phyloP scores from a whole-genome alignment of 73 alveolate genomes.

The Paramecium primaurelia region DNA sequence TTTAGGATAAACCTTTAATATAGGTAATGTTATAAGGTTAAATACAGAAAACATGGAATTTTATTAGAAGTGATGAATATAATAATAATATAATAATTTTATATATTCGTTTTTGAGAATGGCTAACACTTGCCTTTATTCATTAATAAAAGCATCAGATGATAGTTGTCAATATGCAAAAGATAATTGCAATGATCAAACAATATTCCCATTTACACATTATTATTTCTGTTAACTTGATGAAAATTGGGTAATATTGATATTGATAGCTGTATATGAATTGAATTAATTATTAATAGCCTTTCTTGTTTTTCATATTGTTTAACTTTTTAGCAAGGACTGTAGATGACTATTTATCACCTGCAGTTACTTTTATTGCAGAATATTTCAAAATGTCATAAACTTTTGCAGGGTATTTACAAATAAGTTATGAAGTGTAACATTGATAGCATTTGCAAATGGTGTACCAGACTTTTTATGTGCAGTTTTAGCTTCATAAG shows the following conservation, averaged over 20 bases:
- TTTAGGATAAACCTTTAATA: not conserved
- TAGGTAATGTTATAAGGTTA: not conserved
- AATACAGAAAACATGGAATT: not conserved
- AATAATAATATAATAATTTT: not conserved
- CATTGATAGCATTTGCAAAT: constrained; percentile 96
- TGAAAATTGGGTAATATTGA: not conserved
- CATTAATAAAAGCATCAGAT: not conserved
- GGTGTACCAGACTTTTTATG: constrained; percentile 99
- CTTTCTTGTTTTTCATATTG: not conserved
- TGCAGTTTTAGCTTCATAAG: constrained; percentile 78
- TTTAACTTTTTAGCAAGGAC: constrained; percentile 13
- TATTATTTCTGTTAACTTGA: not conserved
- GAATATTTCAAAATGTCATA: constrained; percentile 17
- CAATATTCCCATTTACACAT: not conserved
- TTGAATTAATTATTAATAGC: not conserved
- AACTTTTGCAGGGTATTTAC: constrained; percentile 36
- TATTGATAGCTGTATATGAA: not conserved
- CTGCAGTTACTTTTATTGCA: constrained; percentile 28
- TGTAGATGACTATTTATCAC: constrained; percentile 2
- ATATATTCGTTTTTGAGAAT: not conserved
- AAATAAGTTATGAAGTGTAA: constrained; percentile 52
- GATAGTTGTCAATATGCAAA: constrained; percentile 1
- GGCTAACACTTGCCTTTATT: not conserved
- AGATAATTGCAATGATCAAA: not conserved
- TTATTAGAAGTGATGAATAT: not conserved